Evolutionary conservation across 306 rosid species (phyloP), one percentile per base, ranked within the genome.

Genomic region (Gynostemma pentaphyllum): DNA sequence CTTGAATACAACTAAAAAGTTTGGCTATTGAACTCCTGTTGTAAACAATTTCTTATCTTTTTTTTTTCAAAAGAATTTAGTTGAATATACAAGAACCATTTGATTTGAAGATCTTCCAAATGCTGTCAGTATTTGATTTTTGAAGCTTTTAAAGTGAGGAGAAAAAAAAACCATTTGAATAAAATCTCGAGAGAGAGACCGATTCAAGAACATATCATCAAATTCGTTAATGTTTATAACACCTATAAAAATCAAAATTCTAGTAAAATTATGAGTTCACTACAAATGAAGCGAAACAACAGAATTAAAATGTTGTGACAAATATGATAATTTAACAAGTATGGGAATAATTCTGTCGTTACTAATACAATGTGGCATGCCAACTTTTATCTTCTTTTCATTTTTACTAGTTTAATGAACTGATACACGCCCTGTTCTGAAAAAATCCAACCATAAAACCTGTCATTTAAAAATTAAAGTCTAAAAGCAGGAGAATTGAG

Each of bases 191-290:
- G 37, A 32, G 62, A 54, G 42, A 30, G 23, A 54, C 5, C 29
- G 36, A 37, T 19, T 57, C 45, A 24, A 21, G 19, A 59, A 37
- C 45, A 59, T 36, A 36, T 37, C 23, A 57, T 21, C 13, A 5
- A n/a, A 32, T 36, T 57, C 29, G 36, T 19, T 10, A 36, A 34
- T 1, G 32, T 45, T 34, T 9, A 8, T 18, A 23, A 57, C 22
- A 57, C 9, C 66, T 24, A 22, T 22, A 9, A 27, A 39, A 54
- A 18, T 5, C 32, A 59, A 37, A 37, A 19, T 59, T 57, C 16
- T 34, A 59, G 46, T 21, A 42, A 37, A 59, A 29, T 22, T 47
- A 60, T 66, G 42, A 60, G 57, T 66, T 13, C 23, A 19, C 54
- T 56, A 16, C 45, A 13, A 36, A 68, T 1, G 28, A 30, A 69